These are phyloP conservation scores for Neckera pumila DNA, from an alignment of 225 moss, liverwort and hornwort genomes.

Conservation along the genomic window DNA sequence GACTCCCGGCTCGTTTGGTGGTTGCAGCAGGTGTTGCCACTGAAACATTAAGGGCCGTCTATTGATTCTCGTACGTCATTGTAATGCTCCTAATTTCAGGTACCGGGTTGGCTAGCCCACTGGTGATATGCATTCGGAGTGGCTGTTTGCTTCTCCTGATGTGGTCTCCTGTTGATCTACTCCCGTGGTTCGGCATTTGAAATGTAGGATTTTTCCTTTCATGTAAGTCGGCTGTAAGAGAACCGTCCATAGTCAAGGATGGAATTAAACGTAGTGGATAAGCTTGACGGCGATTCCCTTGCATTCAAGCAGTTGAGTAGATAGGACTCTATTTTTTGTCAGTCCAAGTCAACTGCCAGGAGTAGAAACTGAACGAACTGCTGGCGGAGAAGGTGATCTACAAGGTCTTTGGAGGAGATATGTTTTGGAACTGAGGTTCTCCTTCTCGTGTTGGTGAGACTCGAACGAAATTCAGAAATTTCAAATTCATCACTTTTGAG, in stretches of 20 bases:
- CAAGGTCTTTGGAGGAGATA: neutral
- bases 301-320: neutral
- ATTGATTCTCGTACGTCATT: neutral
- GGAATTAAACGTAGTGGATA: neutral
- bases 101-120: neutral
- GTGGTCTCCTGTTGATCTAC: neutral
- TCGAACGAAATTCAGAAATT: neutral
- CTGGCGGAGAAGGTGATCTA: neutral
- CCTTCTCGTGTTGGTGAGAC: neutral
- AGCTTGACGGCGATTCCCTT: neutral
- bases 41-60: conserved; percentile 13
- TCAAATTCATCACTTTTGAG: neutral
- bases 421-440: neutral
- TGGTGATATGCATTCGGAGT: neutral
- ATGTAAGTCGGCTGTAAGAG: neutral
- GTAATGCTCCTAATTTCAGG: neutral
- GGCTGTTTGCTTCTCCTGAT: neutral
- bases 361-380: neutral
- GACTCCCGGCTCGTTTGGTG: conserved; percentile 79
- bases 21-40: conserved; percentile 66
- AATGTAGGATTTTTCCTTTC: neutral
- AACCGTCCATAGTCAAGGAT: neutral
- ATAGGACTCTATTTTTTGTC: neutral
- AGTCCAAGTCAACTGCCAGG: neutral
- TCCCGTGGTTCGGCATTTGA: neutral